Base-by-base conservation (phyloP, 768 basidiomycete species). In the Panus rudis region DNA sequence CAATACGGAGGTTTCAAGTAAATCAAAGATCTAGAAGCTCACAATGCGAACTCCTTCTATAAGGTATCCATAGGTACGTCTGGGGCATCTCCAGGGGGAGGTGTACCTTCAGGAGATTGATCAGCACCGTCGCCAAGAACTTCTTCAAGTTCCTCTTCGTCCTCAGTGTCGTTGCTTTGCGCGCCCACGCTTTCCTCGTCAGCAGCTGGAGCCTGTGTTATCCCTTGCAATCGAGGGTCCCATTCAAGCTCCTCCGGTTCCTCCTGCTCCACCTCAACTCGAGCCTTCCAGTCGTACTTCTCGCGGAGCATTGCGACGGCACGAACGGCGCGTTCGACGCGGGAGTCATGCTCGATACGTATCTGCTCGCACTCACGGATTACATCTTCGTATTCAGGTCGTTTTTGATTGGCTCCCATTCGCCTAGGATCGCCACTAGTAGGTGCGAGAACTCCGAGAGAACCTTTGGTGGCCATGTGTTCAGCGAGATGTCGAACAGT, bases 261-360 rank as follows among this genome's bases (percentile, higher is more conserved):
- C 49, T 84, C 85, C 12, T 78, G 76, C 53, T 82, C 80, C 11
- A 88, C 85, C 47, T 77, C 79, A 17, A 90, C 82, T n/a, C 88
- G 70, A 51, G 79, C 76, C 58, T 80, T 81, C 83, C 86, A 88
- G 37, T 90, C 85, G 57, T 81, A 90, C 60, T 78, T 83, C 43
- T 91, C 88, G 45, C 74, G 66, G 6, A 91, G 65, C 75, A 91
- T 81, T 28, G 69, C 70, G 8, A 92, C 87, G 0, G 89, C 88
- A 32, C 81, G 69, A n/a, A 83, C 72, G 0, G 87, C 88, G 10
- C 88, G 71, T 46, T 88, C 85, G 2, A 83, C 82, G 4, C 86
- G 73, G 35, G 66, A 68, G 60, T 92, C 88, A 51, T 92, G 88
- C 19, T 78, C 84, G 7, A 66, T 66, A 17, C 78, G 69, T 31